These are phyloP conservation scores for Chenopodium suecicum DNA, from an alignment of 148 eudicot species.

Conservation along the genomic window DNA sequence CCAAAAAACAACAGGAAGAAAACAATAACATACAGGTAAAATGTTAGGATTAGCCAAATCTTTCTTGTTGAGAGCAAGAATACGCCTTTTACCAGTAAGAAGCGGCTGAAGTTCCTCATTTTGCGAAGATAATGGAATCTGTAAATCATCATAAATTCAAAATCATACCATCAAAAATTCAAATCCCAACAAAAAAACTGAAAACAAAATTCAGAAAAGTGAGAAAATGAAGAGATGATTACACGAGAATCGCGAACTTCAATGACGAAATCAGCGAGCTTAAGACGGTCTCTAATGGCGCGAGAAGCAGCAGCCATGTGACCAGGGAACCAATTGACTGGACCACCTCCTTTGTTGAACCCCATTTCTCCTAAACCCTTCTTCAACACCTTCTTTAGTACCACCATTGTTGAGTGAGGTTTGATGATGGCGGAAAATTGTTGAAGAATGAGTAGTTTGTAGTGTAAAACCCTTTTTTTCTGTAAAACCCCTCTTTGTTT, in stretches of 20 bases:
- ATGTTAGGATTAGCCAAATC: slow-evolving; percentile 95
- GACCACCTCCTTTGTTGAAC: slow-evolving; percentile 70
- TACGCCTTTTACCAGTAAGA: slow-evolving; percentile 67
- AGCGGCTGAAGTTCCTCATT: slow-evolving; percentile 76
- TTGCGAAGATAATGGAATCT: slow-evolving; percentile 92
- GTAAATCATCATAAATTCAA: neutral
- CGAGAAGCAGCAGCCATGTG: slow-evolving; percentile 99
- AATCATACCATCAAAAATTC: neutral
- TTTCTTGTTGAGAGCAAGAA: slow-evolving; percentile 92
- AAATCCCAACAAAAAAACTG: neutral
- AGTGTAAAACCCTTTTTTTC: neutral
- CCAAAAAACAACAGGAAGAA: neutral
- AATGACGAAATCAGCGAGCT: slow-evolving; percentile 82
- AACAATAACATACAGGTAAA: slow-evolving; percentile 52
- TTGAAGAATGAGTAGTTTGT: too few relatives aligned
- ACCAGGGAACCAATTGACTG: slow-evolving; percentile 92
- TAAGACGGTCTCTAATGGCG: slow-evolving; percentile 89
- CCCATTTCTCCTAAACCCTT: slow-evolving; percentile 66
- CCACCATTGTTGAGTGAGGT: slow-evolving; percentile 33
- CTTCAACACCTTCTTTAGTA: slow-evolving; percentile 32
- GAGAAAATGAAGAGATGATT: neutral
- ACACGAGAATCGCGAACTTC: slow-evolving; percentile 97
- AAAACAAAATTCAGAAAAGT: neutral
- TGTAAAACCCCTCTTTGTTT: neutral
- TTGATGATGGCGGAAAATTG: slow-evolving; percentile 19